Evolutionary conservation across 169 alveolate genomes (phyloP), one percentile per base, ranked within the genome.

Genomic region (Plasmodium inui): DNA sequence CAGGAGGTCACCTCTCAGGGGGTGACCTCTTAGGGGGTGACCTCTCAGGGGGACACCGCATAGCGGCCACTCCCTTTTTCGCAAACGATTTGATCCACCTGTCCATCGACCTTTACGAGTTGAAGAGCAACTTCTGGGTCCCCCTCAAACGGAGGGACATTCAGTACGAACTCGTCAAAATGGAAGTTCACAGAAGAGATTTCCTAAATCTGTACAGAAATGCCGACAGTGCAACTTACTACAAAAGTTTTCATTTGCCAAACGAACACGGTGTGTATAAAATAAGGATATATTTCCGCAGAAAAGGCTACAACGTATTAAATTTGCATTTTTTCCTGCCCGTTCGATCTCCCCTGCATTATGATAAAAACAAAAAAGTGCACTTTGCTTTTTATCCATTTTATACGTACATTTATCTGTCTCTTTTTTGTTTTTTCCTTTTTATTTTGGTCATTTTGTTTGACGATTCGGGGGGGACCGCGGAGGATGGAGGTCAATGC

Each of bases 271-370:
- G 95, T 8, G 71, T 91, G 34, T 91, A 91, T 82, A 91, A 80
- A 91, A 71, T 91, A n/a, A 90, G 82, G 37, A 91, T 91, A 44
- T 91, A 82, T 39, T 91, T 81, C 41, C 78, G 72, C 30, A 80
- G 84, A 71, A 91, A 91, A 26, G 95, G 95, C 5, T 91, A 91
- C 72, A 91, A 91, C 14, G 74, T 91, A 37, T 91, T 91, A 82
- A 71, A 91, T 50, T 81, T 91, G 81, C 71, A 80, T 41, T 91
- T 71, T 22, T 91, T 82, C 57, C 32, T 91, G 3, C 73, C 95
- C 41, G 92, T 91, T 70, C 44, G 92, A 91, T 41, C 83, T 17
- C 74, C 78, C 7, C 37, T 91, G 44, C 95, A 91, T 82, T 91
- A 82, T 72, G 95, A 91, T 39, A 91, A 91, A 71, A 91, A 82